These are phyloP conservation scores for Triadica sebifera DNA, from an alignment of 345 rosid species.

Conservation along the genomic window DNA sequence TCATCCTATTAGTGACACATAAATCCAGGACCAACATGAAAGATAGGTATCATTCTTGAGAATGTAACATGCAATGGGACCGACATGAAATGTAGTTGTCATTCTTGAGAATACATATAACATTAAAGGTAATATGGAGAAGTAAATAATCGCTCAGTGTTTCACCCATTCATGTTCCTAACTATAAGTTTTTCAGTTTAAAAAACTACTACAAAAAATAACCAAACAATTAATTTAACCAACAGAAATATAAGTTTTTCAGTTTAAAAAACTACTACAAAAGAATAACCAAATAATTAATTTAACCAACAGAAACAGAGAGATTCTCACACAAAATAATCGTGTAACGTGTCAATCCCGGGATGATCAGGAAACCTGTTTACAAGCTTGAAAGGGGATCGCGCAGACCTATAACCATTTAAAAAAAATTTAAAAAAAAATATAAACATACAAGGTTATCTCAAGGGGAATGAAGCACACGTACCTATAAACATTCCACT, in stretches of 20 bases:
- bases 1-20: too few relatives aligned
- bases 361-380: slow-evolving; percentile 70
- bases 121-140: too few relatives aligned
- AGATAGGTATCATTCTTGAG: too few relatives aligned
- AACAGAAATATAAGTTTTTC: neutral
- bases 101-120: too few relatives aligned
- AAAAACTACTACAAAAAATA: neutral
- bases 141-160: neutral
- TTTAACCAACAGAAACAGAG: neutral
- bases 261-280: neutral
- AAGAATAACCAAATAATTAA: neutral
- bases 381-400: slow-evolving; percentile 57
- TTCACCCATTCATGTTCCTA: neutral
- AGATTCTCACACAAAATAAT: slow-evolving; percentile 60
- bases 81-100: too few relatives aligned
- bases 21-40: too few relatives aligned
- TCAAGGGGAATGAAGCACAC: neutral
- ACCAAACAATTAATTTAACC: too few relatives aligned
- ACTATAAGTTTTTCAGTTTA: neutral
- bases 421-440: neutral
- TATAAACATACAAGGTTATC: too few relatives aligned
- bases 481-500: slow-evolving; percentile 89
- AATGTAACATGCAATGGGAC: too few relatives aligned
- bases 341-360: slow-evolving; percentile 72
- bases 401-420: slow-evolving; percentile 49